Evolutionary conservation across 768 basidiomycete genomes (phyloP), one percentile per base, ranked within the genome.

Genomic region (Pisolithus orientalis): DNA sequence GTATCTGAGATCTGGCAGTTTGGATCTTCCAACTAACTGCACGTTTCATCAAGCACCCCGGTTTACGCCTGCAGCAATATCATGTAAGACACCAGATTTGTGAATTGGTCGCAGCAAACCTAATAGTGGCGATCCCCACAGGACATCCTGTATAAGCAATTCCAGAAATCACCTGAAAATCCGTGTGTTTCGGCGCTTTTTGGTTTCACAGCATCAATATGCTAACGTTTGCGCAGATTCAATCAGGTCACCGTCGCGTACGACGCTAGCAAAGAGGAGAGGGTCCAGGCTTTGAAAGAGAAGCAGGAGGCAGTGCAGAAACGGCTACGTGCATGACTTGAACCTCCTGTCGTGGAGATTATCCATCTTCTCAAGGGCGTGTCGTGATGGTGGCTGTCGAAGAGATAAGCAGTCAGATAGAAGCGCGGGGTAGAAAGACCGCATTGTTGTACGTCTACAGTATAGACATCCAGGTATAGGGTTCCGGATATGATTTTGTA

Each of bases 81-180:
- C 86, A 83, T 65, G 88, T 84, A 54, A 51, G 42, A 8, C n/a
- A 42, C 50, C 1, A 40, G 53, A 31, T 52, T 24, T 28, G 5
- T 29, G 24, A 44, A 50, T 25, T 39, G 6, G 43, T 49, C 28
- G 1, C 21, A 50, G 43, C 42, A 28, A 25, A 17, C 32, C 47
- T 65, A 13, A 58, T 31, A 17, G 27, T 9, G 48, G 38, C 32
- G 13, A 21, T 6, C 32, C 50, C 7, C 50, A 57, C 64, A 92
- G 82, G 94, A 97, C 54, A 70, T 93, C 46, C 71, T 96, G 45
- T 86, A 81, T 80, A 96, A 95, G 71, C 84, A 91, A 67, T 97
- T 97, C 83, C 90, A 96, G 69, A 97, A 96, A 69, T 85, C 90
- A 1, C 90, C 93, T 0, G 94, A 96, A 56, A 96, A 96, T 69